Evolutionary conservation across 768 basidiomycete genomes (phyloP), one percentile per base, ranked within the genome.

Genomic region (Russula sp.): DNA sequence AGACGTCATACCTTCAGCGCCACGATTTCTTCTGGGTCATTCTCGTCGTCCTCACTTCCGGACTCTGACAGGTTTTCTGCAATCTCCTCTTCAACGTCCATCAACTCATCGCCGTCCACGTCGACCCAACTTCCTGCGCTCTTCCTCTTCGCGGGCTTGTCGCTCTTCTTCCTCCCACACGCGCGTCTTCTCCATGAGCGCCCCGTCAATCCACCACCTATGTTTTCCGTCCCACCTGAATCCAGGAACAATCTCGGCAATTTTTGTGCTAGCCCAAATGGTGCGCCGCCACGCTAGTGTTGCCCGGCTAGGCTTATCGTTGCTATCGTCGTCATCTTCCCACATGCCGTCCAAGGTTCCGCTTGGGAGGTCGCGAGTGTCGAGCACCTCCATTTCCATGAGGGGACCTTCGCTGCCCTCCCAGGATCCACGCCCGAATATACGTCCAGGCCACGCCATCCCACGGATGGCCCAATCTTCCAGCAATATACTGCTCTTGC

Each of bases 401-500:
- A 62, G 59, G 18, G 68, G 61, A 47, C 61, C 69, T 1, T 78
- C 65, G 34, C 59, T 63, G 57, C 78, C 78, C 71, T 88, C 91
- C 97, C 97, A 99, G 73, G 88, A 98, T 0, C 95, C 96, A 45
- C 91, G 84, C 73, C 96, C 94, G 71, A 89, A 98, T 16, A 98
- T 86, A 64, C 92, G 80, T 6, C 91, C 89, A 4, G 92, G 88
- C 97, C 97, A 99, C 68, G 94, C 94, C 87, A 95, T 92, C 1
- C 97, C 97, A 37, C 97, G 82, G 68, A 98, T 72, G 69, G 89
- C 91, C 94, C 95, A 98, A 70, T 98, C 97, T 74, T 99, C 97
- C 0, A 90, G 82, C 2, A 98, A 76, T 0, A 86, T 55, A 40
- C 27, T 45, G 18, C 5, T 35, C 39, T 50, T 55, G 10, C 55